phyloP scores from a whole-genome alignment of 495 filamentous ascomycete species.

The Elaphomyces granulatus region DNA sequence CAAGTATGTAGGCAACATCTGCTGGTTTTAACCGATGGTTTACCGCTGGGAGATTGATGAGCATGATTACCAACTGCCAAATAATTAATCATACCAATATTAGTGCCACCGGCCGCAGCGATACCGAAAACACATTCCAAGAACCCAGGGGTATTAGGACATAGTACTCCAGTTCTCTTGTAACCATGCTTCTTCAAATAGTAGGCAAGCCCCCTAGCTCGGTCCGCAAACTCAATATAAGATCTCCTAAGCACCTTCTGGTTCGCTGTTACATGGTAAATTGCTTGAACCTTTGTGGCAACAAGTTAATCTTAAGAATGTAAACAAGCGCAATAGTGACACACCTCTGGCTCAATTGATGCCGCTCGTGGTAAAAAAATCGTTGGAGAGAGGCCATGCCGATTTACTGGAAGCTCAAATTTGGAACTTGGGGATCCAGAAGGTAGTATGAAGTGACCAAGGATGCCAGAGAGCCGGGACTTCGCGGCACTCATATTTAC shows the following conservation, averaged over 20 bases:
- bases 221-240: slow-evolving; percentile 70
- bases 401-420: slow-evolving; percentile 42
- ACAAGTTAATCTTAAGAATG: not conserved
- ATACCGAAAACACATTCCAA: slow-evolving; percentile 83
- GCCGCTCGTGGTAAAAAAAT: slow-evolving; percentile 81
- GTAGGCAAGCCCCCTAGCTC: slow-evolving; percentile 75
- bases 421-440: slow-evolving; percentile 17
- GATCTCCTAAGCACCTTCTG: slow-evolving; percentile 53
- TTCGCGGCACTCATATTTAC: slow-evolving; percentile 39
- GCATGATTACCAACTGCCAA: not conserved
- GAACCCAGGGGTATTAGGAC: slow-evolving; percentile 89
- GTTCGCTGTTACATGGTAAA: slow-evolving; percentile 79
- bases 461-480: slow-evolving; percentile 45
- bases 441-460: slow-evolving; percentile 41
- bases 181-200: slow-evolving; percentile 58
- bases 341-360: slow-evolving; percentile 71
- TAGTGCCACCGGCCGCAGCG: slow-evolving; percentile 66
- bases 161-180: slow-evolving; percentile 64
- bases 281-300: slow-evolving; percentile 49
- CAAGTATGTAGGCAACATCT: slow-evolving; percentile 83
- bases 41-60: slow-evolving; percentile 34
- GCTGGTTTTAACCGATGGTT: slow-evolving; percentile 82
- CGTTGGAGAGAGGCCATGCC: slow-evolving; percentile 77
- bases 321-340: slow-evolving; percentile 7
- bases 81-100: slow-evolving; percentile 38